Evolutionary conservation across 495 filamentous ascomycete genomes (phyloP).

Genomic region (Penicillium paradoxum): DNA sequence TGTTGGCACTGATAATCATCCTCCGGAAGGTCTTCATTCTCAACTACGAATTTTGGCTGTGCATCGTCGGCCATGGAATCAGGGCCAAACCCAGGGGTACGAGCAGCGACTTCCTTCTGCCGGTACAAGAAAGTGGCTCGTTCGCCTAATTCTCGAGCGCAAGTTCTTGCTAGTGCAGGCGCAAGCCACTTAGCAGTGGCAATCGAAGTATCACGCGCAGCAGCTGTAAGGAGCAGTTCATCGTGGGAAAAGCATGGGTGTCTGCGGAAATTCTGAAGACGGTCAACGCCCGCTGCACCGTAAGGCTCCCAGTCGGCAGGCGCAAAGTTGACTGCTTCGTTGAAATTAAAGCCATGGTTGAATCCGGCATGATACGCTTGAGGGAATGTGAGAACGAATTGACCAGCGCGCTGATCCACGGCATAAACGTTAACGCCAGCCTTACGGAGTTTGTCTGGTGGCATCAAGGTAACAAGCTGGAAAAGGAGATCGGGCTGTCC

Average conservation of each 20-base stretch:
- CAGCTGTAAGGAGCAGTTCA: conserved; percentile 87
- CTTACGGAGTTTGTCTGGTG: conserved; percentile 90
- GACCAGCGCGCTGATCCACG: conserved; percentile 88
- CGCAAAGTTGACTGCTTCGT: conserved; percentile 98
- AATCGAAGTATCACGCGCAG: conserved; percentile 72
- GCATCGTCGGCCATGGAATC: conserved; percentile 31
- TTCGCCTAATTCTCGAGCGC: conserved; percentile 63
- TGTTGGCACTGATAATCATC: conserved; percentile 85
- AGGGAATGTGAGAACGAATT: conserved; percentile 93
- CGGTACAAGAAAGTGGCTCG: conserved; percentile 61
- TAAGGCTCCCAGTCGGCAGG: conserved; percentile 95
- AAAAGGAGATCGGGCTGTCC: conserved; percentile 95
- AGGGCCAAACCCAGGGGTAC: conserved; percentile 37
- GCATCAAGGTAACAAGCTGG: conserved; percentile 90
- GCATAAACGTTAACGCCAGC: conserved; percentile 91
- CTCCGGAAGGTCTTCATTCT: conserved; percentile 73
- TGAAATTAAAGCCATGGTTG: conserved; percentile 98
- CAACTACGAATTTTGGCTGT: conserved; percentile 44
- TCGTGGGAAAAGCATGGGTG: conserved; percentile 98
- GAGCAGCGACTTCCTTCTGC: conserved; percentile 52
- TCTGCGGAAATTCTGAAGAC: conserved; percentile 80
- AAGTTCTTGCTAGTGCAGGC: conserved; percentile 75
- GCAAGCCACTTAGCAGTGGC: conserved; percentile 93
- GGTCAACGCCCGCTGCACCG: conserved; percentile 79
- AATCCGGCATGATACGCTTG: conserved; percentile 91